Conservation (phyloP, 768 basidiomycete species). For the Phylloporus sp. region DNA sequence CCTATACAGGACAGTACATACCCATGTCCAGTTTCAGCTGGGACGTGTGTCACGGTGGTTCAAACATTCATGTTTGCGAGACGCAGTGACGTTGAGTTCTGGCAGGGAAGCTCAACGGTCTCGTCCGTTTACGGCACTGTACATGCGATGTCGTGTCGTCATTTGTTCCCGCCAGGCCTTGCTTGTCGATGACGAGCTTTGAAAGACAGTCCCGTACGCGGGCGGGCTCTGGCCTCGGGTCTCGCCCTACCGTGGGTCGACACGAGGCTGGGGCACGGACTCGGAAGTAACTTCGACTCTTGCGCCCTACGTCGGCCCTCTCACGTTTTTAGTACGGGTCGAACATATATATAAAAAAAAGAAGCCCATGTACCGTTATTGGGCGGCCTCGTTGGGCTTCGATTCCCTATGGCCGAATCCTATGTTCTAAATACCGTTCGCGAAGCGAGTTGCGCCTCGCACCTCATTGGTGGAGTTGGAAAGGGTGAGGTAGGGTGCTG, state of each 20-base stretch:
- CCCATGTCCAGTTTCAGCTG: too few relatives aligned
- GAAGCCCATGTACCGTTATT: background rate
- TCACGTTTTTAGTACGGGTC: background rate
- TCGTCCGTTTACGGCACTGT: background rate
- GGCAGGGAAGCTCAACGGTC: too few relatives aligned
- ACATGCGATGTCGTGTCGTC: background rate
- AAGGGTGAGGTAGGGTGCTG: conserved; percentile 14
- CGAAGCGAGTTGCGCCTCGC: conserved; percentile 19
- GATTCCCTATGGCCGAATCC: background rate
- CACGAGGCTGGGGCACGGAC: background rate
- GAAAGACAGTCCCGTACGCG: too few relatives aligned
- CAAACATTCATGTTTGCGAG: too few relatives aligned
- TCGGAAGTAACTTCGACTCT: background rate
- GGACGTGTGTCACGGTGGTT: too few relatives aligned
- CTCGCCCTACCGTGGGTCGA: too few relatives aligned
- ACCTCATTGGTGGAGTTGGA: conserved; percentile 19
- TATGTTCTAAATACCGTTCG: too few relatives aligned
- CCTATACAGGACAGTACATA: background rate
- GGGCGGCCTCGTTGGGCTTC: conserved; percentile 14
- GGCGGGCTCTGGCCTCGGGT: too few relatives aligned
- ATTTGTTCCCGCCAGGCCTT: background rate
- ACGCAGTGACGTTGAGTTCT: too few relatives aligned
- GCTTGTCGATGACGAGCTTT: background rate
- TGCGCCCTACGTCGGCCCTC: conserved; percentile 1
- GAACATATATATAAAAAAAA: background rate